A percentile compares a stretch with the other conserved stretches of the same genome.
phyloP scores from a whole-genome alignment of 169 alveolate genomes.

The Fabrea salina region DNA sequence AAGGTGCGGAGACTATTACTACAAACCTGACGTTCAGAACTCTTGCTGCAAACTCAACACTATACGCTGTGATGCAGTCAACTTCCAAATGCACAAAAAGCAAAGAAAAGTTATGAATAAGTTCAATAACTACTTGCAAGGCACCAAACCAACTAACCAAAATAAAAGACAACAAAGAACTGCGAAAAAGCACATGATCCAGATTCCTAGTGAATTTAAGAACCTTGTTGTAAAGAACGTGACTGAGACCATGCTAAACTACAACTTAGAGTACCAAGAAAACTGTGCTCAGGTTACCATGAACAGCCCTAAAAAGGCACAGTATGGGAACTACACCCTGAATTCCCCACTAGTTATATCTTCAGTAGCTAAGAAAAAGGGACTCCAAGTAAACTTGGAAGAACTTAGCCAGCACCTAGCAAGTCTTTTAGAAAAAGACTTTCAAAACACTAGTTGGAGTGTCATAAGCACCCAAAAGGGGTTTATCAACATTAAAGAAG shows the following conservation, averaged over 20 bases:
- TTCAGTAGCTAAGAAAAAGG: not conserved
- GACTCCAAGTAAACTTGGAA: not conserved
- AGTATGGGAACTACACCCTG: not conserved
- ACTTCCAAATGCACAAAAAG: conserved; percentile 45
- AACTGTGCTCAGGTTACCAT: too few relatives aligned
- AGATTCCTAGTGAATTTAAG: not conserved
- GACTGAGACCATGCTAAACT: not conserved
- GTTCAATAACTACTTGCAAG: conserved; percentile 36
- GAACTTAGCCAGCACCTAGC: not conserved
- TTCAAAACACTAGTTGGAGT: not conserved
- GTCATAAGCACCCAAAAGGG: not conserved
- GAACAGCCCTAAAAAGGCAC: not conserved
- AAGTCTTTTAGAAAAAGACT: not conserved
- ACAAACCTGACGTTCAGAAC: conserved; percentile 54
- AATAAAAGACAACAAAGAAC: not conserved
- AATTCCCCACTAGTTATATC: not conserved
- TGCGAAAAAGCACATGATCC: not conserved
- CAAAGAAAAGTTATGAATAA: conserved; percentile 65
- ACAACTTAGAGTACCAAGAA: too few relatives aligned
- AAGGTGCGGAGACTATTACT: conserved; percentile 75
- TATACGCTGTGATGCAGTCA: conserved; percentile 55
- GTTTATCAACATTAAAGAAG: not conserved
- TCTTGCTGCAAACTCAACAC: conserved; percentile 76
- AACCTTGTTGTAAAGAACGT: not conserved
- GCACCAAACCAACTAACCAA: not conserved